These are phyloP conservation scores for Colletotrichum paranaense DNA, from an alignment of 2,329 filamentous ascomycete species.

Conservation along the genomic window DNA sequence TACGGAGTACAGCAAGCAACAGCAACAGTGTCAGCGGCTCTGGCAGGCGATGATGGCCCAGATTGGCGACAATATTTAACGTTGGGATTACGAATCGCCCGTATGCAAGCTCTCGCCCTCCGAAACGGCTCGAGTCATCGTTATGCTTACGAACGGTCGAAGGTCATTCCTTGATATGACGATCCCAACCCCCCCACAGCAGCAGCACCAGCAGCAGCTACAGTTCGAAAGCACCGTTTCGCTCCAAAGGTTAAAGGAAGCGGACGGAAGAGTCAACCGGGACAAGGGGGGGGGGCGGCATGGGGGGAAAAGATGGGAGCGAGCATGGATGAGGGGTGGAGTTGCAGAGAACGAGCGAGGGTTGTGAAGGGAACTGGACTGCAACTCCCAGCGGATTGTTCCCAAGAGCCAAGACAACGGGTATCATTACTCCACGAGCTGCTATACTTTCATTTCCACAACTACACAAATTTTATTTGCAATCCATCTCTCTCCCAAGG, in stretches of 20 bases:
- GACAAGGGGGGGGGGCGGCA: constrained; percentile 12
- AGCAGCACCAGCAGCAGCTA: constrained; percentile 1
- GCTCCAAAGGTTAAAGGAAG: constrained; percentile 26
- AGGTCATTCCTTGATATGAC: constrained; percentile 27
- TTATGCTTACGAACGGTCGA: constrained; percentile 17
- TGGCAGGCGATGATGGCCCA: constrained; percentile 6
- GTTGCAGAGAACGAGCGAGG: not conserved
- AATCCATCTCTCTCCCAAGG: not conserved
- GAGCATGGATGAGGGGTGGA: constrained; percentile 7
- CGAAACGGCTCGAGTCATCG: constrained; percentile 35
- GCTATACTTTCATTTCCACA: constrained; percentile 13
- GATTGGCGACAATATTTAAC: constrained; percentile 30
- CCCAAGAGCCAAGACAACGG: constrained; percentile 1
- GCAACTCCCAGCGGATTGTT: not conserved
- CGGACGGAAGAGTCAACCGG: constrained; percentile 23
- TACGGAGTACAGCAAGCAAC: not conserved
- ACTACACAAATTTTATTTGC: not conserved
- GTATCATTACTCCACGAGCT: not conserved
- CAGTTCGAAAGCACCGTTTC: constrained; percentile 27
- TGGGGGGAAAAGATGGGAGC: constrained; percentile 10
- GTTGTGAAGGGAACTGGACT: not conserved
- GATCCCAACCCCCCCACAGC: constrained; percentile 5
- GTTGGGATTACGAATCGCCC: constrained; percentile 18
- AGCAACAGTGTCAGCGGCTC: not conserved
- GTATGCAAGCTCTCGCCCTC: constrained; percentile 18